These are phyloP conservation scores for Scopulariopsis brevicaulis DNA, from an alignment of 2,329 filamentous ascomycete species.

Conservation along the genomic window DNA sequence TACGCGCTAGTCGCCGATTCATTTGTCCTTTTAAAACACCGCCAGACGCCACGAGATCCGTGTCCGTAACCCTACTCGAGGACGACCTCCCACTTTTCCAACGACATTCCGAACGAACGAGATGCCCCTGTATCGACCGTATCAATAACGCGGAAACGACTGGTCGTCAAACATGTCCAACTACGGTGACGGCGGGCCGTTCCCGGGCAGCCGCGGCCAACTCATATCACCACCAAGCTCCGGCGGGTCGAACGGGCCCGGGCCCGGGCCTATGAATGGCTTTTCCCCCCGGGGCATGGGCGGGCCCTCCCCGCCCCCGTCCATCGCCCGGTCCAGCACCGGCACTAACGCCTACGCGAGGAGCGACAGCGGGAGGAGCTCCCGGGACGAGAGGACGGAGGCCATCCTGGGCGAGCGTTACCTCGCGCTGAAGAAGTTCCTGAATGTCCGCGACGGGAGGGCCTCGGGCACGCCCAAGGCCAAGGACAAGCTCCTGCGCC, in stretches of 20 bases:
- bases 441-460: conserved; percentile 68
- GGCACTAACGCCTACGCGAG: conserved; percentile 60
- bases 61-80: neutral
- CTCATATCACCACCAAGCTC: conserved; percentile 61
- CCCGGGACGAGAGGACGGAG: conserved; percentile 48
- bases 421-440: conserved; percentile 62
- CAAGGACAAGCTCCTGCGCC: conserved; percentile 81
- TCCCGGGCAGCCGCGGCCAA: conserved; percentile 42
- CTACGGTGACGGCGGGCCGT: conserved; percentile 49
- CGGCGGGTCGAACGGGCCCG: conserved; percentile 41
- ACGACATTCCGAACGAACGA: conserved; percentile 52
- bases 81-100: neutral
- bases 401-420: conserved; percentile 69
- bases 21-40: neutral
- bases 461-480: conserved; percentile 51
- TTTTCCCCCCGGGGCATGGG: conserved; percentile 40
- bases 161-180: conserved; percentile 58
- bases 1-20: neutral
- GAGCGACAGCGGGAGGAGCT: conserved; percentile 54
- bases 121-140: conserved; percentile 72
- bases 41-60: neutral
- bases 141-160: conserved; percentile 70
- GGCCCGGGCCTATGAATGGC: conserved; percentile 35
- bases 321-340: conserved; percentile 74
- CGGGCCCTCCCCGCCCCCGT: conserved; percentile 76